Base-by-base conservation (phyloP, 768 basidiomycete species). In the Russula foetens region DNA sequence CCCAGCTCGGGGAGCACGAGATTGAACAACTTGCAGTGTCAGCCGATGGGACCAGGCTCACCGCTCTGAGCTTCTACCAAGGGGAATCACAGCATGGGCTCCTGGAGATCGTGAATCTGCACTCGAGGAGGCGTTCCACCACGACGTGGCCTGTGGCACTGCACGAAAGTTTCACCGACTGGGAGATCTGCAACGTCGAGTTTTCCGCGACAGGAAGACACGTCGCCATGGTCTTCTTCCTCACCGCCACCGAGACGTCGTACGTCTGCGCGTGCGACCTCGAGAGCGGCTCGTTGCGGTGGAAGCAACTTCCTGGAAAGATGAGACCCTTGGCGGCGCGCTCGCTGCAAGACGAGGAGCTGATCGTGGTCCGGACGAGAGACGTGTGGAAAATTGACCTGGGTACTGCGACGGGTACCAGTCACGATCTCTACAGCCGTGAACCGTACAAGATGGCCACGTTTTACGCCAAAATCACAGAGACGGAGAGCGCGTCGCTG, bases 351-450 rank as follows among this genome's bases (percentile, higher is more conserved):
- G 56, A 19, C 44, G 60, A 62, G 21, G 56, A 46, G 14, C 38
- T 62, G 44, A 48, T 48, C 38, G 56, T 62, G 29, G 60, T 58
- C 38, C 38, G 60, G 39, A 24, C 60, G 50, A 43, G 23, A 28
- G 60, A 62, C 45, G 28, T 53, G 45, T 62, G 56, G 60, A 62
- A 62, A 45, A 45, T 62, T 21, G 50, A 62, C 45, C 21, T 58
- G 1, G 23, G 21, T 23, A 52, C 53, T 29, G 24, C 33, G 24
- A 6, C 12, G 55, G 23, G 23, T n/a, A 24, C 9, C 14, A 51
- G 45, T 28, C 50, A 62, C 23, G 56, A 52, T 11, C 60, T 62
- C 3, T 48, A 58, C 56, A 53, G 23, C 17, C 31, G 50, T 5
- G 60, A 62, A 19, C 50, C 60, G 21, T 62, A 53, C 14, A n/a